Conservation (phyloP, 2,329 filamentous ascomycete species). For the Hypoxylon sp. region DNA sequence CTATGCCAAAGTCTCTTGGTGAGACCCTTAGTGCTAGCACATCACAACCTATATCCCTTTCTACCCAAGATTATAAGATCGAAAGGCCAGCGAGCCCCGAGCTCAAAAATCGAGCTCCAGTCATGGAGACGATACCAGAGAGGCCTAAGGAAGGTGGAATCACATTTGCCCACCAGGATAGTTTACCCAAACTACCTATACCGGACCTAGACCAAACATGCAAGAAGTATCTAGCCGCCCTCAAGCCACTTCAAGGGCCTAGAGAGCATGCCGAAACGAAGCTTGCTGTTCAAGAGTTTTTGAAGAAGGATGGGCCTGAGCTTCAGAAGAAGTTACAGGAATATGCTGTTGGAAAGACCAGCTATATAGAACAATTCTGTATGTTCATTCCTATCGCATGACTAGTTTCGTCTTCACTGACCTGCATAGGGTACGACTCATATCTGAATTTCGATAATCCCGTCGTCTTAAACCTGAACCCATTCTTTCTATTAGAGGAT, state of each 20-base stretch:
- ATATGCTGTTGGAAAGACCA: constrained; percentile 91
- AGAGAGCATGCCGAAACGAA: constrained; percentile 88
- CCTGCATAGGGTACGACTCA: constrained; percentile 88
- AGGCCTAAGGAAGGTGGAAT: constrained; percentile 76
- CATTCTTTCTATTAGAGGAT: constrained; percentile 97
- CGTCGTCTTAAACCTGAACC: constrained; percentile 96
- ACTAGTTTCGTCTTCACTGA: constrained; percentile 38
- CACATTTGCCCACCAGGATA: constrained; percentile 91
- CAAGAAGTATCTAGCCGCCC: constrained; percentile 82
- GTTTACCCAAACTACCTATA: constrained; percentile 91
- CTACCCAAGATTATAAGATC: constrained; percentile 55
- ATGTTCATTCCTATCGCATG: constrained; percentile 59
- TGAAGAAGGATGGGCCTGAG: constrained; percentile 83
- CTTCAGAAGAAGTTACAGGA: constrained; percentile 91
- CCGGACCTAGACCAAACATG: constrained; percentile 86
- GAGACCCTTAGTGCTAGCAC: constrained; percentile 72
- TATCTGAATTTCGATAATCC: constrained; percentile 98
- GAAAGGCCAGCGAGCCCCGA: constrained; percentile 51
- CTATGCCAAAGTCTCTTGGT: constrained; percentile 79
- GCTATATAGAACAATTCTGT: constrained; percentile 99
- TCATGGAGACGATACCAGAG: constrained; percentile 57
- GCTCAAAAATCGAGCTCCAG: constrained; percentile 53
- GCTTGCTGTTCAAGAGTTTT: constrained; percentile 85
- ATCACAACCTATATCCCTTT: constrained; percentile 59
- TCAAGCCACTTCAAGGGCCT: constrained; percentile 84